These are phyloP conservation scores for Emericellopsis terricola DNA, from an alignment of 495 filamentous ascomycete species.

Conservation along the genomic window DNA sequence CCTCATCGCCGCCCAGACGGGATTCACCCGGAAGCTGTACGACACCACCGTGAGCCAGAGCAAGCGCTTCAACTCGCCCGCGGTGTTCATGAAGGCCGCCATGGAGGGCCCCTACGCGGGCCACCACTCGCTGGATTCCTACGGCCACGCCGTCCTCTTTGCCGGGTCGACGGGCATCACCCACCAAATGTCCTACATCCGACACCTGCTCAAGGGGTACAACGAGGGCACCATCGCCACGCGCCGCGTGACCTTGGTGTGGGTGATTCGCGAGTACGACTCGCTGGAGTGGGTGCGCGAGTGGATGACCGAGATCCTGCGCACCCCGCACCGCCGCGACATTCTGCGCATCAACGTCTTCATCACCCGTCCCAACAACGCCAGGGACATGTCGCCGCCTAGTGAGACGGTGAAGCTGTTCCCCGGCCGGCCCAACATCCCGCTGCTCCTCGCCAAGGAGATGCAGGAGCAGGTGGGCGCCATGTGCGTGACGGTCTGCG, in stretches of 20 bases:
- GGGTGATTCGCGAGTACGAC: conserved; percentile 78
- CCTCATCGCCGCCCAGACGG: conserved; percentile 67
- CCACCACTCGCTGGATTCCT: conserved; percentile 67
- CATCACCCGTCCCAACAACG: conserved; percentile 61
- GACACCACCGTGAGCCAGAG: conserved; percentile 14
- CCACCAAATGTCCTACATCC: conserved; percentile 79
- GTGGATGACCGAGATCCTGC: conserved; percentile 80
- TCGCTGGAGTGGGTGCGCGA: conserved; percentile 83
- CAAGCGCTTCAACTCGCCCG: conserved; percentile 2
- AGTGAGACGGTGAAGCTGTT: conserved; percentile 75
- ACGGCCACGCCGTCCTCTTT: conserved; percentile 78
- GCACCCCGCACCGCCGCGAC: conserved; percentile 58
- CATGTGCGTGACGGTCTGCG: conserved; percentile 82
- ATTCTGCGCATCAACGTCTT: conserved; percentile 73
- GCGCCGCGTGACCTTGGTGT: conserved; percentile 64
- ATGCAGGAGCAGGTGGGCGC: conserved; percentile 61
- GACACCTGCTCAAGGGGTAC: conserved; percentile 57
- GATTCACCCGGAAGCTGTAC: conserved; percentile 75
- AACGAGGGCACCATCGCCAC: conserved; percentile 59
- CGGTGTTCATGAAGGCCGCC: conserved; percentile 22
- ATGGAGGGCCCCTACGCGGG: conserved; percentile 83
- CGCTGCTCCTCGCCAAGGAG: conserved; percentile 59
- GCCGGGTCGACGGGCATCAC: conserved; percentile 90
- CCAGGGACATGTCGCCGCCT: conserved; percentile 52
- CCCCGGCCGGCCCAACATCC: conserved; percentile 66